Evolutionary conservation across 2,329 filamentous ascomycete species (phyloP), one percentile per base, ranked within the genome.

Genomic region (Rutstroemia sp.): DNA sequence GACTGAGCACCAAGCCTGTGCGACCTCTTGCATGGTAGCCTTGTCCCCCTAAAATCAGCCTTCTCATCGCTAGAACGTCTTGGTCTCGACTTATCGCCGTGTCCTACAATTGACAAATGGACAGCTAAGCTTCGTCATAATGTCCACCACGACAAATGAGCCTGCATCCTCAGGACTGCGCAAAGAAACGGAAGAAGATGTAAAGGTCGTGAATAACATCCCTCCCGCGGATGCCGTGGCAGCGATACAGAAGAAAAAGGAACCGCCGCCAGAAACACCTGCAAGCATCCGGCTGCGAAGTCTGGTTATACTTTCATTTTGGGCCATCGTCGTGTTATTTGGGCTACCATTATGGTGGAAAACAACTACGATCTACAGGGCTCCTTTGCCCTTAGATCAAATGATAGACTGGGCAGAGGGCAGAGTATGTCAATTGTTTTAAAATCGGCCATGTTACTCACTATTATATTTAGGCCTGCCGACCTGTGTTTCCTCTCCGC

Each of bases 261-360:
- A 69, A 49, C 65, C 89, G n/a, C 89, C 92, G 39, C 86, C 89
- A 30, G 92, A 97, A 75, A 86, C 83, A 61, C 73, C 80, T 19
- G 78, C 86, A 63, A 84, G 87, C 61, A 76, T 86, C 51, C 82
- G 81, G 68, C 82, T 86, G 57, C 86, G 94, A 54, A 82, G 83
- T 48, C 77, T 78, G 60, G 87, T 97, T 51, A 84, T 99, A 60
- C 71, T 88, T 60, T 92, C 92, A 8, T 97, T 96, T 72, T 99
- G 94, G 94, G 76, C 84, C 5, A 83, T 97, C 39, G 89, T 95
- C 6, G 70, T 95, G 6, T 80, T 87, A 30, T 74, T 99, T 5
- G 94, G 94, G 2, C 71, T 99, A 62, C 94, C 94, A 57, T 86
- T 95, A 80, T 99, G 94, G 94, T 95, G 90, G 84, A 85, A 84